A percentile compares a stretch with the other conserved stretches of the same genome.
Evolutionary conservation across 2,329 filamentous ascomycete genomes (phyloP).

Genomic region (Coniochaeta sp.): DNA sequence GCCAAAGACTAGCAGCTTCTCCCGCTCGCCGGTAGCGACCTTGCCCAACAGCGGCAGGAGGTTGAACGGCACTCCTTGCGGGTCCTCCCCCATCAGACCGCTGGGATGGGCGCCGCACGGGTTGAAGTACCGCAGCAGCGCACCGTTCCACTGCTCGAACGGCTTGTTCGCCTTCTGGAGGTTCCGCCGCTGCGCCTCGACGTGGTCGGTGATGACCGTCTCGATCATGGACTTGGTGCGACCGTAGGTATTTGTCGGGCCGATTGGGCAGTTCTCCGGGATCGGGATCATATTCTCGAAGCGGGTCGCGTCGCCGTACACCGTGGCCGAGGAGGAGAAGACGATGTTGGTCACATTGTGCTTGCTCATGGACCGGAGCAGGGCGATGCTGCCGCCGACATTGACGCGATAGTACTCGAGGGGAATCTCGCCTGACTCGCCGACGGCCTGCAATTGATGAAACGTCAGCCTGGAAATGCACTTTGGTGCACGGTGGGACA

Average conservation of each 20-base stretch:
- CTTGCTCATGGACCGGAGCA: slow-evolving; percentile 79
- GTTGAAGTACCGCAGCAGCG: slow-evolving; percentile 95
- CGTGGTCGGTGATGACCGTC: slow-evolving; percentile 81
- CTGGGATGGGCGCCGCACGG: slow-evolving; percentile 89
- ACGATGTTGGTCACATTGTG: slow-evolving; percentile 95
- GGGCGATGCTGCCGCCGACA: slow-evolving; percentile 82
- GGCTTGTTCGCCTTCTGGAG: slow-evolving; percentile 72
- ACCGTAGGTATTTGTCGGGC: slow-evolving; percentile 95
- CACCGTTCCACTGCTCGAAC: slow-evolving; percentile 82
- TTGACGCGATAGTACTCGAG: slow-evolving; percentile 98
- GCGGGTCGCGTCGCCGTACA: slow-evolving; percentile 95
- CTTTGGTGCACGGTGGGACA: not conserved
- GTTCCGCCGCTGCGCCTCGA: slow-evolving; percentile 80
- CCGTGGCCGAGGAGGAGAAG: slow-evolving; percentile 96
- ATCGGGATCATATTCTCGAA: slow-evolving; percentile 99
- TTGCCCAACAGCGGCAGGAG: slow-evolving; percentile 88
- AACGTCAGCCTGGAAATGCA: not conserved
- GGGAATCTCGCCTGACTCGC: slow-evolving; percentile 88
- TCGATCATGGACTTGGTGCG: slow-evolving; percentile 94
- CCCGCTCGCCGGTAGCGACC: slow-evolving; percentile 89
- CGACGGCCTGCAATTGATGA: slow-evolving; percentile 65
- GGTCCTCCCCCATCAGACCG: slow-evolving; percentile 97
- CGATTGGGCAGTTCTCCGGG: slow-evolving; percentile 91
- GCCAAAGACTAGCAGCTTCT: slow-evolving; percentile 91
- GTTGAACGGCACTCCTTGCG: slow-evolving; percentile 92